Evolutionary conservation across 2,329 filamentous ascomycete species (phyloP), one percentile per base, ranked within the genome.

Genomic region (Thyridium curvatum): DNA sequence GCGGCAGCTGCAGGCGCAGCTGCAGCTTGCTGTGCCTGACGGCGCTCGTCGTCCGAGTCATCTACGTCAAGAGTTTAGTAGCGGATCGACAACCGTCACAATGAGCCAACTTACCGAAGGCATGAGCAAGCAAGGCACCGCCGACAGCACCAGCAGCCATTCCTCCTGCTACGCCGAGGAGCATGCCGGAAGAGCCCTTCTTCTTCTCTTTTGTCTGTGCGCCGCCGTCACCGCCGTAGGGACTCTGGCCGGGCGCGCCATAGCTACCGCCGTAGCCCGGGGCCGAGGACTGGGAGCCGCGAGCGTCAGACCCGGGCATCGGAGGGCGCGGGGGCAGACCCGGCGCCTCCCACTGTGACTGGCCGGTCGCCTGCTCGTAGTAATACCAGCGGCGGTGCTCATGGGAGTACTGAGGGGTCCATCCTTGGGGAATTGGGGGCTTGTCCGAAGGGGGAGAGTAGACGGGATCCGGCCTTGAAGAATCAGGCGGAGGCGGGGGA

Each of bases 151-250:
- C 75, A 8, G 69, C 61, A 1, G 74, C 77, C 18, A 80, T 44
- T 52, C 78, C 79, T 32, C 68, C 79, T 6, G 72, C 72, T 38
- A 71, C 78, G 16, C 69, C 76, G 30, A 75, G 61, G 15, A 80
- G 54, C 50, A 76, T 64, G 49, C 71, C 69, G 29, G 69, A 68
- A 39, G 65, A 66, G 18, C 69, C 66, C 35, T 66, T 64, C 39
- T 59, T 55, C 47, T 64, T 58, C 44, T 62, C 52, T 32, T 65
- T 32, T 14, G 18, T 9, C 13, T 38, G 18, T 21, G 32, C 32
- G 36, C 30, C 28, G 18, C 29, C 30, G 7, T 28, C 17, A 12
- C 31, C 28, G 18, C 36, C 36, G 30, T 33, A 33, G 3, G 36
- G 36, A 30, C 26, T 18, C n/a, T 18, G 18, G 4, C 34, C 34